phyloP scores from a whole-genome alignment of 192 early-diverging fungal genomes.

The Mortierella hygrophila region DNA sequence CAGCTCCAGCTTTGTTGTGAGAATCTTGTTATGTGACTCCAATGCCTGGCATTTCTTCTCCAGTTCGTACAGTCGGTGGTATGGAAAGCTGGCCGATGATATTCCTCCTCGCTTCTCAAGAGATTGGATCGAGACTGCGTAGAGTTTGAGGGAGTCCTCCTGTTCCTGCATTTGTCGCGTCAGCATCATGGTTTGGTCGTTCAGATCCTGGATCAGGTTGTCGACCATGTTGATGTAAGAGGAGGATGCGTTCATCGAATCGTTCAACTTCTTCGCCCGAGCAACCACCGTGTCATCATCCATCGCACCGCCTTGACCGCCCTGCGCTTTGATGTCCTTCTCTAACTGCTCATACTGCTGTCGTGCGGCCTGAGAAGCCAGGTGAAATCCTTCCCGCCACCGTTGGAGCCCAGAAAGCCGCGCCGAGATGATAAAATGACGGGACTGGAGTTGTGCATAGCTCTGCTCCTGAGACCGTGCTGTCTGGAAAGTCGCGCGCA shows the following conservation, averaged over 20 bases:
- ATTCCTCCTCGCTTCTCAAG: constrained; percentile 21
- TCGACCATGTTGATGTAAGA: constrained; percentile 46
- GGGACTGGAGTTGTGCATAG: constrained; percentile 41
- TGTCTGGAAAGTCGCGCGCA: constrained; percentile 43
- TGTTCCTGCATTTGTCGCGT: constrained; percentile 41
- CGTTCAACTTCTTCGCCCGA: constrained; percentile 16
- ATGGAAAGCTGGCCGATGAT: constrained; percentile 31
- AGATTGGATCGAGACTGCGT: constrained; percentile 42
- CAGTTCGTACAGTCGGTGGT: constrained; percentile 37
- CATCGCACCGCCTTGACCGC: neutral
- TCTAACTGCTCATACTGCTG: constrained; percentile 24
- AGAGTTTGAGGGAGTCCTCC: constrained; percentile 39
- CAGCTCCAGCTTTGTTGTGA: constrained; percentile 35
- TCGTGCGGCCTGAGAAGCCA: constrained; percentile 22
- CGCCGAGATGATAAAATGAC: constrained; percentile 28
- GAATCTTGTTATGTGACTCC: constrained; percentile 48
- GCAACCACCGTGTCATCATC: constrained; percentile 6
- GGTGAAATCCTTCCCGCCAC: constrained; percentile 36
- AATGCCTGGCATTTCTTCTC: constrained; percentile 50
- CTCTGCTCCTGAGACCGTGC: constrained; percentile 31
- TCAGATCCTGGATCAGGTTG: constrained; percentile 24
- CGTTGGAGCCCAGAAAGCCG: constrained; percentile 27
- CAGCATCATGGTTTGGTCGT: constrained; percentile 5
- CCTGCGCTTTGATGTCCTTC: constrained; percentile 1
- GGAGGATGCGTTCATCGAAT: constrained; percentile 28